Base-by-base conservation (phyloP, 2,329 filamentous ascomycete genomes). In the Fusarium brevicatenulatum region DNA sequence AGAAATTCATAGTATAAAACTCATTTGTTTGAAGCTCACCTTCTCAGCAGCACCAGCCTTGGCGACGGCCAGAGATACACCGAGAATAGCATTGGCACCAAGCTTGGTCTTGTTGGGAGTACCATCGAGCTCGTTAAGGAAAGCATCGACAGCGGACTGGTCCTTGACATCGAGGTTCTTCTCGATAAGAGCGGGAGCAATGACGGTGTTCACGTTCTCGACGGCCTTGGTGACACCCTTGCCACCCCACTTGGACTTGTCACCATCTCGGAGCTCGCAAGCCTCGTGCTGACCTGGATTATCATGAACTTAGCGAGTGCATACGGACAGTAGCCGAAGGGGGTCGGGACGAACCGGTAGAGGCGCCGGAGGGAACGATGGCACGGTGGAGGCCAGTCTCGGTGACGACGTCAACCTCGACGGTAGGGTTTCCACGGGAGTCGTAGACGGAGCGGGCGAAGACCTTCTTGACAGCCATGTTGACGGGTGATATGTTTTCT, bases 341-440 rank as follows among this genome's bases (percentile, higher is more conserved):
- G 63, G 70, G 57, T 81, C 78, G 78, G 75, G 67, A 82, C 91
- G 82, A 84, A 95, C 93, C 95, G 80, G 95, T 98, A 80, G 95
- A 98, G 81, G 95, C 95, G 84, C 95, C 95, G 77, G 95, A 98
- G 80, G 95, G 95, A 74, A 98, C 95, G 83, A 98, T 98, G 83
- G 95, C 95, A 82, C 95, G 95, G 91, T 98, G 95, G 74, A 98
- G 92, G 82, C 95, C 95, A 80, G 93, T 97, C 88, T 97, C 94
- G 79, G 95, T 98, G 86, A 97, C 93, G 80, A 98, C 91, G 84
- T 98, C 95, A 81, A 98, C 95, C 90, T 98, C 95, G 82, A 98
- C 95, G 83, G 96, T 99, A 81, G 96, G 96, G 92, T 99, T 99
- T 84, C 91, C 91, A 83, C 96, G 95, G 85, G 96, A 98, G 91